Base-by-base conservation (phyloP, 495 filamentous ascomycete species). In the Pseudomonodictys pantanalensis region DNA sequence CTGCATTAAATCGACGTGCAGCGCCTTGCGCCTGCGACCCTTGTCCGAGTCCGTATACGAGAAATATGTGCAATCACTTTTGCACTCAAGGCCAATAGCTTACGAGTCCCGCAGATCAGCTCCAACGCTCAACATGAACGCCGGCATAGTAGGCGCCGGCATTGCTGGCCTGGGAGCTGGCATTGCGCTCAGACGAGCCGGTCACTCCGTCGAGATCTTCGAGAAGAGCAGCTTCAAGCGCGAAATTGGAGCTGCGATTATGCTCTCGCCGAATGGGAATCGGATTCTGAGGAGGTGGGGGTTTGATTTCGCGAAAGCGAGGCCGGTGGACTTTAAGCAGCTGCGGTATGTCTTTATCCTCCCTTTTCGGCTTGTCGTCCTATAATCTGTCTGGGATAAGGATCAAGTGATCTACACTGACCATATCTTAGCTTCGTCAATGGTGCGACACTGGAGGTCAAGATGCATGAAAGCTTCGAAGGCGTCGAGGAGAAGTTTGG, bases 241-340 rank as follows among this genome's bases (percentile, higher is more conserved):
- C 33, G 81, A 84, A 60, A 72, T 80, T 6, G 82, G 82, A 1
- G 82, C 81, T 1, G 81, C 79, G 18, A 79, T 83, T 48, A 69
- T 74, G n/a, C 49, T 79, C 4, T 72, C 74, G 0, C 80, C 80
- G 1, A 83, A 83, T 56, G 79, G 76, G 2, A 72, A 71, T 20
- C 67, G 69, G 15, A 74, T 80, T 25, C 68, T 86, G 2, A 57
- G 69, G 12, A 74, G 69, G 44, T 77, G 79, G 76, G 78, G 73
- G 0, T 72, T 83, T 49, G 71, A 78, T 24, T 75, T 75, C 0
- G 70, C 63, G 1, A 67, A 72, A 0, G 71, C 67, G 52, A 69
- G 62, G 64, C 73, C 60, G 52, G 51, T 69, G 23, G 12, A 68
- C 15, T 46, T 70, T 66, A 12, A 35, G 38, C n/a, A 32, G 5